A percentile compares a stretch with the other conserved stretches of the same genome.
Conservation (phyloP, 1,284 basidiomycete genomes). For the Mycocalia duriaeana region DNA sequence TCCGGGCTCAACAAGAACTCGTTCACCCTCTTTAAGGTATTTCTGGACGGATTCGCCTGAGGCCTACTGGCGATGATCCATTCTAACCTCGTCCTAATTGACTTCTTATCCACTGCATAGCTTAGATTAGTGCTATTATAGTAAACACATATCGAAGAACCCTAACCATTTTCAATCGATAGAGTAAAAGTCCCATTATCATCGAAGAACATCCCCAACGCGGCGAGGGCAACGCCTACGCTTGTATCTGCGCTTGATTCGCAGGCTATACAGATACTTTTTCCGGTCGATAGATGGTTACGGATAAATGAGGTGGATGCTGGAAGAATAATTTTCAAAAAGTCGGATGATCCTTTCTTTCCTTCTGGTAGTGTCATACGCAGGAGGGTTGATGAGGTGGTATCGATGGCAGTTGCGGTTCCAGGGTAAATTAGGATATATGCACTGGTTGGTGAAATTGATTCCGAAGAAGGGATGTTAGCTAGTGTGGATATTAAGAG, state of each 20-base stretch:
- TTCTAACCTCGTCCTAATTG: constrained; percentile 64
- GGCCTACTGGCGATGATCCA: constrained; percentile 78
- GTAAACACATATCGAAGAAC: background rate
- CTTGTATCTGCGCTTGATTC: constrained; percentile 54
- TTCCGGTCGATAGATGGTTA: constrained; percentile 26
- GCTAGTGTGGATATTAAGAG: constrained; percentile 31
- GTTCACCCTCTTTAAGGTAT: constrained; percentile 75
- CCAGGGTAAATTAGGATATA: background rate
- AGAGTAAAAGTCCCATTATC: constrained; percentile 37
- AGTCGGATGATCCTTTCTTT: constrained; percentile 50
- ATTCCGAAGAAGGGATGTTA: constrained; percentile 20
- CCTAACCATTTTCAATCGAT: background rate
- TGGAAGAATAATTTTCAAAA: constrained; percentile 48
- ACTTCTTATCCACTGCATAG: constrained; percentile 38
- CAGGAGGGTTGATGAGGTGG: constrained; percentile 10
- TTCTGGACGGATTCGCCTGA: constrained; percentile 68
- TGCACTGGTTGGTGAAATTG: background rate
- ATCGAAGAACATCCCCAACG: constrained; percentile 56
- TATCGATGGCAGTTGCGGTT: background rate
- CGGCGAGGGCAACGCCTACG: constrained; percentile 57
- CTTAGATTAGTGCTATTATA: constrained; percentile 13
- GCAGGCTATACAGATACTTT: constrained; percentile 50
- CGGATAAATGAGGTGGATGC: constrained; percentile 43
- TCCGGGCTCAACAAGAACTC: constrained; percentile 59
- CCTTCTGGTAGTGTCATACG: constrained; percentile 28